Conservation (phyloP, 208 protist genomes). For the Leishmania tropica region DNA sequence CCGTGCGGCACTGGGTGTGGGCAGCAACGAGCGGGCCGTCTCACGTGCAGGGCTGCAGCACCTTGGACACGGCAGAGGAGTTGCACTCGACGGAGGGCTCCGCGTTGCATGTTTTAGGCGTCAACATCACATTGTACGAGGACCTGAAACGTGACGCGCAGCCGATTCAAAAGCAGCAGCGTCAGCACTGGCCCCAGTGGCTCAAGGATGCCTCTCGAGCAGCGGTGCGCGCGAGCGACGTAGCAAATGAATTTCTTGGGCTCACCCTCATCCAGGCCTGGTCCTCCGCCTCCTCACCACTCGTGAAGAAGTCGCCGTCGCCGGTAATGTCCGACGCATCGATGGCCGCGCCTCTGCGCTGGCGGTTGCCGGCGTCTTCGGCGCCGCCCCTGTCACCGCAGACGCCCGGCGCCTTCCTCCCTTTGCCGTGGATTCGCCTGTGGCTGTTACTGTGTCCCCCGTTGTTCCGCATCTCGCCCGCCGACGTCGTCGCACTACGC, state of each 20-base stretch:
- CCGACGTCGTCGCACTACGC: slow-evolving; percentile 31
- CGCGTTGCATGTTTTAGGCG: slow-evolving; percentile 8
- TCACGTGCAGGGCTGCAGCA: too few relatives aligned
- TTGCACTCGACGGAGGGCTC: neutral
- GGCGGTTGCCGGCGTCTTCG: slow-evolving; percentile 4
- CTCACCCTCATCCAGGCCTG: slow-evolving; percentile 22
- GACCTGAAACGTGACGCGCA: neutral
- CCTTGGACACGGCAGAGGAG: neutral
- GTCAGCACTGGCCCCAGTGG: slow-evolving; percentile 27
- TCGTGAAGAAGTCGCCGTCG: neutral
- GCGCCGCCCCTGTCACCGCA: neutral
- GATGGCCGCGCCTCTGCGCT: slow-evolving; percentile 12
- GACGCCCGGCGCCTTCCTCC: slow-evolving; percentile 34
- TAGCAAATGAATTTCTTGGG: slow-evolving; percentile 51
- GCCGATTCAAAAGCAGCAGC: neutral
- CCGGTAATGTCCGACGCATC: neutral
- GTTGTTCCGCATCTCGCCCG: slow-evolving; percentile 51
- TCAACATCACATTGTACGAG: slow-evolving; percentile 1
- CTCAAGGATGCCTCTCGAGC: slow-evolving; percentile 37
- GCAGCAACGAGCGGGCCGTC: neutral
- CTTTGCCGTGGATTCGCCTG: slow-evolving; percentile 48
- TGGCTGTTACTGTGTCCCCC: slow-evolving; percentile 56
- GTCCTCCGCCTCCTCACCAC: neutral
- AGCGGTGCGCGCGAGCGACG: slow-evolving; percentile 41
- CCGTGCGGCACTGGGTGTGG: slow-evolving; percentile 31